Evolutionary conservation across 2,329 filamentous ascomycete genomes (phyloP).

Genomic region (Arachnopeziza araneosa): DNA sequence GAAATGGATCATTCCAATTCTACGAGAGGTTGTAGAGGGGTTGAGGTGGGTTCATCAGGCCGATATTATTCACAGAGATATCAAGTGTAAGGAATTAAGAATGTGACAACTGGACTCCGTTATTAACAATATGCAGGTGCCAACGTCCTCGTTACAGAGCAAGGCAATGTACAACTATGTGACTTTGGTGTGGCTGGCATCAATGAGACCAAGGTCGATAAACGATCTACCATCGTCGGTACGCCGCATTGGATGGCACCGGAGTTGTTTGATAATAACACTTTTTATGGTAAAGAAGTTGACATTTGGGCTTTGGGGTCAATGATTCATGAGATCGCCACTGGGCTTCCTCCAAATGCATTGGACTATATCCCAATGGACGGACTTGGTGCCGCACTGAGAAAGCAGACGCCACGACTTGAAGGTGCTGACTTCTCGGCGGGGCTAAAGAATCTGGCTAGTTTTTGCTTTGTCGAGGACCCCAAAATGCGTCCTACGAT

Average conservation of each 20-base stretch:
- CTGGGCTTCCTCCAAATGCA: conserved; percentile 67
- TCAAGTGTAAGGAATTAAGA: conserved; percentile 47
- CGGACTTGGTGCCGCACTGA: conserved; percentile 49
- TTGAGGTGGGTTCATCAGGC: conserved; percentile 63
- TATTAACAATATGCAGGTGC: conserved; percentile 41
- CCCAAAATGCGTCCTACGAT: conserved; percentile 64
- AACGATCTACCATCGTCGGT: conserved; percentile 74
- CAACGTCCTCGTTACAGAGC: conserved; percentile 74
- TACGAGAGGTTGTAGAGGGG: conserved; percentile 61
- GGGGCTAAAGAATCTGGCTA: conserved; percentile 62
- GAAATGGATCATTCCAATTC: conserved; percentile 63
- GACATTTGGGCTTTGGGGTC: conserved; percentile 86
- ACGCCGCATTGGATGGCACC: conserved; percentile 86
- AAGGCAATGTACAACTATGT: conserved; percentile 72
- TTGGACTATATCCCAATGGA: conserved; percentile 44
- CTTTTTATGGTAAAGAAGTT: conserved; percentile 59
- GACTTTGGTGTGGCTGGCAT: conserved; percentile 81
- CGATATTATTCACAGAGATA: conserved; percentile 65
- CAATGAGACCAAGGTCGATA: conserved; percentile 68
- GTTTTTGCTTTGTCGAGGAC: conserved; percentile 67
- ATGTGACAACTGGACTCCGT: neutral
- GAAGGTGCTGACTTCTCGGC: conserved; percentile 68
- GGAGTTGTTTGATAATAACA: conserved; percentile 63
- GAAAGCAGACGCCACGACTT: conserved; percentile 59
- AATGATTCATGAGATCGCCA: conserved; percentile 76